Evolutionary conservation across 108 stramenopile genomes (phyloP).

Genomic region (Cyclostephanos invisitatus): DNA sequence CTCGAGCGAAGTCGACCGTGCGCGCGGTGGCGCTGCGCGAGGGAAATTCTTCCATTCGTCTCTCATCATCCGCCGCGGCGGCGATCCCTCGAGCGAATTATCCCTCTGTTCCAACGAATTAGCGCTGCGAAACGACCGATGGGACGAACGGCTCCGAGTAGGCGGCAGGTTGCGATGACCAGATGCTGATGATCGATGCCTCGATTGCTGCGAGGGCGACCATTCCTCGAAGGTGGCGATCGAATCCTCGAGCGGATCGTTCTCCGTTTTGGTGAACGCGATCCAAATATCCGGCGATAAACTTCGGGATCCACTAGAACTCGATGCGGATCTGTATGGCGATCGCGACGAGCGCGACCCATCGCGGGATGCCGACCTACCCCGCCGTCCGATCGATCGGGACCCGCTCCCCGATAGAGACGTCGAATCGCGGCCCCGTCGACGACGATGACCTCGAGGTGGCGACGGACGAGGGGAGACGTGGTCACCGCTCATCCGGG

Average conservation of each 20-base stretch:
- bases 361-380: background rate
- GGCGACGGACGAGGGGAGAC: background rate
- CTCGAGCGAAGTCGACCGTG: background rate
- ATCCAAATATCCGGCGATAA: constrained; percentile 8
- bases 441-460: background rate
- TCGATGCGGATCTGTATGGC: background rate
- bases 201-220: background rate
- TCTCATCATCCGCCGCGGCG: background rate
- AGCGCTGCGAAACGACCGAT: background rate
- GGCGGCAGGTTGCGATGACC: background rate
- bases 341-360: background rate
- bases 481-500: background rate
- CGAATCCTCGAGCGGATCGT: constrained; percentile 14
- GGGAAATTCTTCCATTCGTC: background rate
- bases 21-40: background rate
- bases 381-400: background rate
- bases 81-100: background rate
- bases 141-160: background rate
- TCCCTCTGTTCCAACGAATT: background rate
- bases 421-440: background rate
- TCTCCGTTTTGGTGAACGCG: background rate
- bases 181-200: background rate
- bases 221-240: constrained; percentile 13
- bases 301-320: background rate
- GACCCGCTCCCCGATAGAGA: background rate